Percentiles rank a stretch among this genome's conserved stretches.
These are phyloP conservation scores for Endotrypanum monterogeii DNA, from an alignment of 208 protist species.

Conservation along the genomic window DNA sequence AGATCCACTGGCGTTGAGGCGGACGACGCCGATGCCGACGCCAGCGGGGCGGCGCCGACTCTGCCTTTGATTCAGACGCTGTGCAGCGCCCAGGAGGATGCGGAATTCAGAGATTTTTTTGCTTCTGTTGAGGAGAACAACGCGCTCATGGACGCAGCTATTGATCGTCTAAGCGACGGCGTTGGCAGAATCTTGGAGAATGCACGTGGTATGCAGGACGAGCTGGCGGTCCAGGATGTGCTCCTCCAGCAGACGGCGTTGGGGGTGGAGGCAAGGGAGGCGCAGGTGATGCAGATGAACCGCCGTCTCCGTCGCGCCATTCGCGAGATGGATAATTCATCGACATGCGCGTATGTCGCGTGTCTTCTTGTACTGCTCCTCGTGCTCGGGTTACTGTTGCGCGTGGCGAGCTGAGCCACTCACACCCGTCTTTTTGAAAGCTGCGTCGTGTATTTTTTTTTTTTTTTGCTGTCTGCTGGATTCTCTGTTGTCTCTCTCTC, in stretches of 20 bases:
- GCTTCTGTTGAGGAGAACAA: constrained; percentile 50
- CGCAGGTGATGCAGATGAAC: constrained; percentile 56
- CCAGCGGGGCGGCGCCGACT: neutral
- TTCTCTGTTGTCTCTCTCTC: neutral
- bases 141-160: constrained; percentile 54
- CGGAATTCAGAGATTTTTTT: constrained; percentile 75
- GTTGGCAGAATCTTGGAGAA: constrained; percentile 63
- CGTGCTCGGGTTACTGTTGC: constrained; percentile 38
- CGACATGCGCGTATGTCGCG: constrained; percentile 50
- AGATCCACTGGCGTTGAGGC: too few species aligned
- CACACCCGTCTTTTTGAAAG: neutral
- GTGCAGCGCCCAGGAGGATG: constrained; percentile 51
- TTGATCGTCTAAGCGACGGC: constrained; percentile 66
- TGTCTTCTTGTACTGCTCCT: constrained; percentile 47
- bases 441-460: neutral
- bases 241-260: constrained; percentile 58
- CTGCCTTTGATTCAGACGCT: constrained; percentile 8
- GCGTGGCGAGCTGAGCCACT: constrained; percentile 13
- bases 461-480: neutral
- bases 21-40: neutral
- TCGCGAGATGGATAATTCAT: constrained; percentile 55
- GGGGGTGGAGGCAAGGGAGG: constrained; percentile 40
- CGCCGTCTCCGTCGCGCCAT: constrained; percentile 51
- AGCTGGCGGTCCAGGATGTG: constrained; percentile 53
- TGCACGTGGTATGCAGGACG: constrained; percentile 58